phyloP scores from a whole-genome alignment of 1,284 basidiomycete genomes.

The Rhodofomes roseus region DNA sequence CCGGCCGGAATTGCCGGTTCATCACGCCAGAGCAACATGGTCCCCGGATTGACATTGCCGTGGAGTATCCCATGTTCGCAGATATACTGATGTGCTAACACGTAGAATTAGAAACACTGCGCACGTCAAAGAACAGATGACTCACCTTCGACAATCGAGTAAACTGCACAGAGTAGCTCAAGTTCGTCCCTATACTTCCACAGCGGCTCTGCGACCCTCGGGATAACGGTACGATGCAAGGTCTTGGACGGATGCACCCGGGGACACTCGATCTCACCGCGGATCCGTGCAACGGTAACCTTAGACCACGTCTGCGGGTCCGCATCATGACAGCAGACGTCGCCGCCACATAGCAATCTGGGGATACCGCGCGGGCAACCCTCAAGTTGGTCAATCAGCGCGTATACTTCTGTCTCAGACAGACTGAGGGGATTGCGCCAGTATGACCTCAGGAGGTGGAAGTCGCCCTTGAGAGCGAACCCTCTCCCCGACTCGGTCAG shows the following conservation, averaged over 20 bases:
- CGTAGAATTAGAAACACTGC: background rate
- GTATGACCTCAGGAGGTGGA: conserved; percentile 13
- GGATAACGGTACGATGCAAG: background rate
- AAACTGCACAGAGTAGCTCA: background rate
- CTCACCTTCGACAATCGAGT: background rate
- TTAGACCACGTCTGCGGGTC: background rate
- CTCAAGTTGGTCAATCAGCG: background rate
- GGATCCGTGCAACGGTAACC: background rate
- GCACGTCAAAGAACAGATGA: background rate
- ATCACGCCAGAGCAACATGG: background rate
- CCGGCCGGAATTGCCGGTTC: background rate
- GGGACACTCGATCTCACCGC: background rate
- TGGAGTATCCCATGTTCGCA: background rate
- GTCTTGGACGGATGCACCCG: background rate
- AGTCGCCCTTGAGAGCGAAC: background rate
- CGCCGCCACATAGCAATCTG: background rate
- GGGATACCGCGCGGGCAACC: background rate
- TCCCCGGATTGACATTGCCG: background rate
- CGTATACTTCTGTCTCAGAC: conserved; percentile 12
- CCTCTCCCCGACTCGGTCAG: background rate
- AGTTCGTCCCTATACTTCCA: background rate
- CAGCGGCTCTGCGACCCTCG: background rate
- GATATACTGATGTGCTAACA: background rate
- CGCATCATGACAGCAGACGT: background rate
- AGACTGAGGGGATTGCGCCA: conserved; percentile 11